A percentile compares a stretch with the other conserved stretches of the same genome.
phyloP scores from a whole-genome alignment of 257 asterid genomes.

The Leonotis leonurus region DNA sequence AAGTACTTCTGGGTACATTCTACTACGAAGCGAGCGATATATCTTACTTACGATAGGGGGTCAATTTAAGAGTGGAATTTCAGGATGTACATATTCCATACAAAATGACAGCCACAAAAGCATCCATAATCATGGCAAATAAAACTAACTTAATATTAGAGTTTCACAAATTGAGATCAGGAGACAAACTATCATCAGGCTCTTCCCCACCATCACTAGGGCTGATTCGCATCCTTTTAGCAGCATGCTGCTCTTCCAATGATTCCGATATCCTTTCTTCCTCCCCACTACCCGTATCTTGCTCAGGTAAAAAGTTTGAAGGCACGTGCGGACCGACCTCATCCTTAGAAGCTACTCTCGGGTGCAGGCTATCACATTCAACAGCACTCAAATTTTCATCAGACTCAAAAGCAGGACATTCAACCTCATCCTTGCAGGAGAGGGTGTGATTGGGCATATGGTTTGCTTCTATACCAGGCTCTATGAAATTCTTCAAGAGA shows the following conservation, averaged over 20 bases:
- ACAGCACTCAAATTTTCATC: conserved; percentile 11
- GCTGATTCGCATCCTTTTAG: conserved; percentile 51
- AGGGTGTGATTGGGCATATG: conserved; percentile 4
- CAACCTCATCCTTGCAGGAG: neutral
- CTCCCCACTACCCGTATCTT: neutral
- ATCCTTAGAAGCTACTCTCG: neutral
- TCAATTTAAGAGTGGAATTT: no score
- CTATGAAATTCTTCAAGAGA: conserved; percentile 14
- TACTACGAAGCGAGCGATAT: neutral
- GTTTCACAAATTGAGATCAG: conserved; percentile 39
- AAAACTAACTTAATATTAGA: neutral
- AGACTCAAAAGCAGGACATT: conserved; percentile 1
- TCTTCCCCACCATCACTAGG: conserved; percentile 27
- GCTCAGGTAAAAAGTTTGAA: neutral
- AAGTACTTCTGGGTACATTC: no score
- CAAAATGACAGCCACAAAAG: neutral
- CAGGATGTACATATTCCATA: neutral
- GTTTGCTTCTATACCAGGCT: conserved; percentile 13
- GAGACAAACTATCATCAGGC: no score
- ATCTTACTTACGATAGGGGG: no score
- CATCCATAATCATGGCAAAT: neutral
- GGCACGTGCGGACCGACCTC: neutral
- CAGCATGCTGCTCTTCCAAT: conserved; percentile 26
- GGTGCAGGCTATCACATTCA: neutral
- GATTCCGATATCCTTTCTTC: conserved; percentile 19